Evolutionary conservation across 495 filamentous ascomycete species (phyloP), one percentile per base, ranked within the genome.

Genomic region (Aspergillus avenaceus): DNA sequence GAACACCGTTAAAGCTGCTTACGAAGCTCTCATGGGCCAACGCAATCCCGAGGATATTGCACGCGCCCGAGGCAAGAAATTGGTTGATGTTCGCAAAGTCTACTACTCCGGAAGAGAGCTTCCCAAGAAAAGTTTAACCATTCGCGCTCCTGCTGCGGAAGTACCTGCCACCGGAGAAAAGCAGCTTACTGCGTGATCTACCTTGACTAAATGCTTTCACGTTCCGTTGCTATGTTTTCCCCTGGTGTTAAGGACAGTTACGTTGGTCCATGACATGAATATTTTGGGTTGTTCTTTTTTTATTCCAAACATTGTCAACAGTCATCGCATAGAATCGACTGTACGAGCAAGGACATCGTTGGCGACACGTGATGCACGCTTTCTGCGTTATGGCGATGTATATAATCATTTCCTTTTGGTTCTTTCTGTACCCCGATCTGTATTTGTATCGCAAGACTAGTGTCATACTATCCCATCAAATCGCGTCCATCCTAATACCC

Each of bases 51-150:
- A 97, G 63, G 84, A 90, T 59, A 79, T 98, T 63, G 93, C 93
- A 37, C 73, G 84, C 25, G 92, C 85, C 32, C 71, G 90, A 44
- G 92, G 93, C 37, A 90, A 84, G 79, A 98, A 98, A 79, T 68
- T 98, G 56, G 90, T 97, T 14, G 93, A 98, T 76, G 86, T 91
- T 40, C 77, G 93, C 60, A 97, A 91, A 76, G 93, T 97, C 60
- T 99, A 99, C 73, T 97, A 97, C 73, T 89, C 86, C 14, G 91
- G 91, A 9, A 79, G 78, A 64, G 75, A 83, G 59, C n/a, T n/a
- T n/a, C n/a, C n/a, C n/a, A n/a, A n/a, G n/a, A n/a, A n/a, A n/a
- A n/a, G n/a, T n/a, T n/a, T n/a, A n/a, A n/a, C n/a, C n/a, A n/a
- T n/a, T n/a, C n/a, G n/a, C n/a, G n/a, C n/a, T n/a, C n/a, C n/a